phyloP scores from a whole-genome alignment of 2,329 filamentous ascomycete genomes.

The Stachybotrys echinatus region DNA sequence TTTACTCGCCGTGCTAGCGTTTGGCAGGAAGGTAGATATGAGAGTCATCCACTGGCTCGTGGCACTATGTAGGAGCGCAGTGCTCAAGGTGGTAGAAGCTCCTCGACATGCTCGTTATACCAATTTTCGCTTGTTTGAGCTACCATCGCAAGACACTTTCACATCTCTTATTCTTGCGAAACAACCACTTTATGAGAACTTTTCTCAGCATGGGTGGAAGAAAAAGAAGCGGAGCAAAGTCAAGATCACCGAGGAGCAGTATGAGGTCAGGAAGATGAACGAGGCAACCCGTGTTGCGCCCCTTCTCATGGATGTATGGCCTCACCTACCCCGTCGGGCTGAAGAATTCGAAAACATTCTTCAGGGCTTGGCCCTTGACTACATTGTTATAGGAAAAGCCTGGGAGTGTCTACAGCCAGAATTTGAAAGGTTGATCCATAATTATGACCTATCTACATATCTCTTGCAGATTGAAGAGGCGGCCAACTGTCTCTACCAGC shows the following conservation, averaged over 20 bases:
- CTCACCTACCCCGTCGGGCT: neutral
- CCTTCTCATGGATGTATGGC: neutral
- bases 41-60: constrained; percentile 6
- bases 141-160: neutral
- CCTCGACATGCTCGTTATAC: constrained; percentile 3
- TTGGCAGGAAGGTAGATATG: constrained; percentile 2
- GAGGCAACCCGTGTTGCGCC: neutral
- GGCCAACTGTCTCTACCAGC: neutral
- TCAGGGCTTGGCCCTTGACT: neutral
- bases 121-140: constrained; percentile 5
- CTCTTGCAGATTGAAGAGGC: neutral
- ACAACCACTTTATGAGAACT: neutral
- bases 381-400: neutral
- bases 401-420: neutral
- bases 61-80: constrained; percentile 1
- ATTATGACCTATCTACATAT: neutral
- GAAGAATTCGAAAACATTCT: neutral
- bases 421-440: neutral
- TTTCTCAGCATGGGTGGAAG: neutral
- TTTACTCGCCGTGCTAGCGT: constrained; percentile 6
- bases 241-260: constrained; percentile 28
- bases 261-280: constrained; percentile 8
- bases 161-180: neutral
- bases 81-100: constrained; percentile 1
- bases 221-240: constrained; percentile 9